Percentiles rank a stretch among this genome's conserved stretches.
These are phyloP conservation scores for Perilla frutescens DNA, from an alignment of 257 asterid species.

Conservation along the genomic window DNA sequence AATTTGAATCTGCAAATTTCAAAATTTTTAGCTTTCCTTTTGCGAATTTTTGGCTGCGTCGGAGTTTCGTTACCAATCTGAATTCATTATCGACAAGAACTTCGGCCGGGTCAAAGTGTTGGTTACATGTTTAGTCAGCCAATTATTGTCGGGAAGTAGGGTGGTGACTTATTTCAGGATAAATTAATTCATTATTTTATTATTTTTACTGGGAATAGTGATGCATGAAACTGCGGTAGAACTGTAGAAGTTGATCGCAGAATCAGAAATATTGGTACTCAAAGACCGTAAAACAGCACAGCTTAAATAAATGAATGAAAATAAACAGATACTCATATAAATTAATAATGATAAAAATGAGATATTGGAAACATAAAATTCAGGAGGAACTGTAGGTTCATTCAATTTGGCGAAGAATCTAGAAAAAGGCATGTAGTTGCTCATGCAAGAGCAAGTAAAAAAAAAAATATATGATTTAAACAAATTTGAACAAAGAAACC, in stretches of 20 bases:
- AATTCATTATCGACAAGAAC: too few species aligned
- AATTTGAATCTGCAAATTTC: too few species aligned
- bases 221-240: constrained; percentile 10
- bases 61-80: too few species aligned
- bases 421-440: constrained; percentile 14
- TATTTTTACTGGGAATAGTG: constrained; percentile 21
- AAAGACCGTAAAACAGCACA: not conserved
- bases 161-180: too few species aligned
- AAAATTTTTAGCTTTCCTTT: too few species aligned
- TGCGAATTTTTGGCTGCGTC: too few species aligned
- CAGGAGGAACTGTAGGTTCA: constrained; percentile 20
- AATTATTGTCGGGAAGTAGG: too few species aligned
- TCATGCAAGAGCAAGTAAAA: constrained; percentile 21
- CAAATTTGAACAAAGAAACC: constrained; percentile 32
- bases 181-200: too few species aligned
- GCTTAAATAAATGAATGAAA: constrained; percentile 12
- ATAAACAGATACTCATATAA: not conserved
- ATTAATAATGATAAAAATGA: not conserved
- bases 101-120: too few species aligned
- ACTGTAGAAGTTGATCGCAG: not conserved
- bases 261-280: constrained; percentile 4
- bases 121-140: too few species aligned
- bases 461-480: not conserved
- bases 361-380: constrained; percentile 24
- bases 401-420: constrained; percentile 17